Evolutionary conservation across 805 yeast species (phyloP), one percentile per base, ranked within the genome.

Genomic region (Ogataea nakhonphanomensis): DNA sequence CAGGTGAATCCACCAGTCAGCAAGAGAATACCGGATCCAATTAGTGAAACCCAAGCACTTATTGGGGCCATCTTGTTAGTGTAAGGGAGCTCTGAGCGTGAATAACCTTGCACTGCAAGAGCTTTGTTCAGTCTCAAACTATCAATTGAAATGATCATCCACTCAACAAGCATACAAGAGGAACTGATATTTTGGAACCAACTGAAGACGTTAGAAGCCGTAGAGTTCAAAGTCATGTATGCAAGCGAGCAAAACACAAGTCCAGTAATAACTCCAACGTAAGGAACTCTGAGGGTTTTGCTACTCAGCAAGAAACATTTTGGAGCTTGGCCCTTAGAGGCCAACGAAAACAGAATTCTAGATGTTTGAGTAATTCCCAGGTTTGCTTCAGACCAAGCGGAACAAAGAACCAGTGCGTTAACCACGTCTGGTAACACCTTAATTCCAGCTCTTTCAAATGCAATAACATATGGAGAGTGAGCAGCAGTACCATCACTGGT

Each of bases 381-480:
- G 62, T 81, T 84, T 9, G 84, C 83, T 33, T 88, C 88, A 8
- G 88, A 49, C 35, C 64, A 70, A 10, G 66, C 66, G n/a, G 65
- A 57, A 5, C 60, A 49, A n/a, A 67, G 44, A 9, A 84, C 79
- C 57, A 82, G 76, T 2, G 79, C 89, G 57, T 86, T 86, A 55
- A 86, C 70, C 32, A 86, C 74, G 47, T 78, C 79, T 31, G 86
- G 89, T 46, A 84, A 64, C 1, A 75, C 88, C 22, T 59, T 56
- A 50, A 84, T 81, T 27, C 71, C 65, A 17, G 84, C 82, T 48
- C 69, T 71, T 50, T 74, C 72, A 51, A 85, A 78, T 35, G 90
- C 95, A 54, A 84, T 77, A 35, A 83, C 88, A 52, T 81, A 84
- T 25, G 95, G 95, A 7, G 90, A 81, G 17, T 36, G 39, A 11